Conservation (phyloP, 208 protist genomes). For the Wallacemonas sp. region DNA sequence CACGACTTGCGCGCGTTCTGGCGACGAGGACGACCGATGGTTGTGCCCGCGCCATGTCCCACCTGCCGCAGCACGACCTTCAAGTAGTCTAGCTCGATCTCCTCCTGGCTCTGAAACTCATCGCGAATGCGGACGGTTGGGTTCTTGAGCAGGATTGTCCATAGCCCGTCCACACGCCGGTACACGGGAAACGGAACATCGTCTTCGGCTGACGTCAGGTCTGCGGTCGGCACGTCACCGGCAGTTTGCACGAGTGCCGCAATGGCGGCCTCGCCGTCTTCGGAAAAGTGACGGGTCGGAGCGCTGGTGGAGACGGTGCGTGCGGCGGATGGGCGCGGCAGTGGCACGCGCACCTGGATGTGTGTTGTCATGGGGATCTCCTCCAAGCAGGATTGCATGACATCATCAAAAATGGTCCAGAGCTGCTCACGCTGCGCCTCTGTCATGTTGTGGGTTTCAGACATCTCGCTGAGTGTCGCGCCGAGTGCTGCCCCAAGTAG, state of each 20-base stretch:
- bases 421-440: constrained; percentile 69
- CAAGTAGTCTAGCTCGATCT: constrained; percentile 76
- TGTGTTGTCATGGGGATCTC: constrained; percentile 60
- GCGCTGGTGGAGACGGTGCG: not conserved
- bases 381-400: constrained; percentile 63
- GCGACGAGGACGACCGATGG: not conserved
- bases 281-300: not conserved
- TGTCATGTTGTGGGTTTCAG: constrained; percentile 36
- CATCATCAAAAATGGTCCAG: constrained; percentile 77
- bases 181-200: constrained; percentile 72
- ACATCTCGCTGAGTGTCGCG: constrained; percentile 68
- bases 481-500: constrained; percentile 67
- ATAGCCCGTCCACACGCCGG: constrained; percentile 65
- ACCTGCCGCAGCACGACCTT: constrained; percentile 40
- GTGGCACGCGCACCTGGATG: constrained; percentile 51
- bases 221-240: not conserved
- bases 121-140: constrained; percentile 68
- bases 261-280: not conserved
- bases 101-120: constrained; percentile 53
- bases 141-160: constrained; percentile 85
- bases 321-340: not conserved
- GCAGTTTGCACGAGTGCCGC: not conserved
- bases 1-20: not conserved
- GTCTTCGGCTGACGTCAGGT: constrained; percentile 25
- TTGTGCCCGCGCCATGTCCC: not conserved